Conservation (phyloP, 1,284 basidiomycete species). For the Puccinia sorghi region DNA sequence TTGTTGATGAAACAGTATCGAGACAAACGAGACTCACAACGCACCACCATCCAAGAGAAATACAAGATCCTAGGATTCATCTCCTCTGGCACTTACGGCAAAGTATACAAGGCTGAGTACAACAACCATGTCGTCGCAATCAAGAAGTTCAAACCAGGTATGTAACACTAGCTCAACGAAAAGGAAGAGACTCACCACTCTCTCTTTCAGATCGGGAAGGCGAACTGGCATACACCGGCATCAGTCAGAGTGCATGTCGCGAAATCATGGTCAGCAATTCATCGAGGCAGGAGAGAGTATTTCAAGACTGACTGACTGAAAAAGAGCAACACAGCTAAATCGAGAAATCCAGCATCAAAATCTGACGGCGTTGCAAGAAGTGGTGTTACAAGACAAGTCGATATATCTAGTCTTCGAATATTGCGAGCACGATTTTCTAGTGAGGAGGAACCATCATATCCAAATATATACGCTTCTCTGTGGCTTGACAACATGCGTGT, state of each 20-base stretch:
- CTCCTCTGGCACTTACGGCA: slow-evolving; percentile 94
- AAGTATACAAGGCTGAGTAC: slow-evolving; percentile 80
- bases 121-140: slow-evolving; percentile 73
- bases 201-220: slow-evolving; percentile 51
- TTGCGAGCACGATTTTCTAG: slow-evolving; percentile 95
- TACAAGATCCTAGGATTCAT: slow-evolving; percentile 96
- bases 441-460: slow-evolving; percentile 60
- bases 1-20: slow-evolving; percentile 34
- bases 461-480: not conserved
- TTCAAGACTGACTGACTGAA: not conserved
- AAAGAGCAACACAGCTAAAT: slow-evolving; percentile 72
- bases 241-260: slow-evolving; percentile 92
- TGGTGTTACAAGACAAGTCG: slow-evolving; percentile 94
- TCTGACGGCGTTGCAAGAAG: slow-evolving; percentile 84
- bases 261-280: slow-evolving; percentile 75
- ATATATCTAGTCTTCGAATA: slow-evolving; percentile 99
- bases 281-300: not conserved
- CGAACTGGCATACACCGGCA: slow-evolving; percentile 79
- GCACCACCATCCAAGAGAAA: slow-evolving; percentile 49
- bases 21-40: not conserved
- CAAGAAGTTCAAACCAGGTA: slow-evolving; percentile 93
- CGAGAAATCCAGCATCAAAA: slow-evolving; percentile 92
- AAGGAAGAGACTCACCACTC: not conserved
- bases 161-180: not conserved
- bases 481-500: not conserved